A percentile compares a stretch with the other conserved stretches of the same genome.
Evolutionary conservation across 164 flowering plant species (phyloP).

Genomic region (Santalum album): DNA sequence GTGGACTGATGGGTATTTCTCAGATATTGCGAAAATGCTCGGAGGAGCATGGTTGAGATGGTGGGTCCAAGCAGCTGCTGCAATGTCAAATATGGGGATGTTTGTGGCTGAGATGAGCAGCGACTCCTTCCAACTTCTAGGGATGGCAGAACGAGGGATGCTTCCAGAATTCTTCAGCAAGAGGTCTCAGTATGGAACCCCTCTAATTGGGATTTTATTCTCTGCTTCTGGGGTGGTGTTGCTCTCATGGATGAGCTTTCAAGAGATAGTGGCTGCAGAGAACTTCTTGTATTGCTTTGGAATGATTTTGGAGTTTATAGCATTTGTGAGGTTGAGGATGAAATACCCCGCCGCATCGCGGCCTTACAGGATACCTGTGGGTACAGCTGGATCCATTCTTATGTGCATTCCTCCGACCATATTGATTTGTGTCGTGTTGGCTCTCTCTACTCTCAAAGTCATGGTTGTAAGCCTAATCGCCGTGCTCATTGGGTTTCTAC

Average conservation of each 20-base stretch:
- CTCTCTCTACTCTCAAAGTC: not conserved
- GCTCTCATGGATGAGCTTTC: constrained; percentile 4
- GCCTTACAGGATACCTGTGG: not conserved
- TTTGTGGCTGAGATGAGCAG: constrained; percentile 3
- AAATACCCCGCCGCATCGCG: constrained; percentile 1
- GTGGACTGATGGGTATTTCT: constrained; percentile 4
- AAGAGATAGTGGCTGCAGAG: constrained; percentile 3
- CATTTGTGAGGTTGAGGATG: not conserved
- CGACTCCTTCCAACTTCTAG: constrained; percentile 3
- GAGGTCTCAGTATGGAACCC: constrained; percentile 1
- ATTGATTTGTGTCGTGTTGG: not conserved
- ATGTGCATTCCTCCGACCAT: not conserved
- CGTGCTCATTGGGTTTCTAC: not conserved
- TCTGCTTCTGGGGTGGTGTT: not conserved
- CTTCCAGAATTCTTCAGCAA: not conserved
- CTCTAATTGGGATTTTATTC: constrained; percentile 1
- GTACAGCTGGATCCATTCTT: not conserved
- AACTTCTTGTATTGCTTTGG: constrained; percentile 3
- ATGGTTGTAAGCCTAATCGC: not conserved
- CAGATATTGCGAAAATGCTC: not conserved
- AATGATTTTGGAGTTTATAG: constrained; percentile 4
- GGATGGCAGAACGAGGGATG: constrained; percentile 4
- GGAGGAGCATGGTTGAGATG: constrained; percentile 3
- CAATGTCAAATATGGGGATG: constrained; percentile 2
- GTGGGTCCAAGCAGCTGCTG: constrained; percentile 4